Percentiles rank a stretch among this genome's conserved stretches.
Conservation (phyloP, 1,284 basidiomycete genomes). For the Papiliotrema laurentii region DNA sequence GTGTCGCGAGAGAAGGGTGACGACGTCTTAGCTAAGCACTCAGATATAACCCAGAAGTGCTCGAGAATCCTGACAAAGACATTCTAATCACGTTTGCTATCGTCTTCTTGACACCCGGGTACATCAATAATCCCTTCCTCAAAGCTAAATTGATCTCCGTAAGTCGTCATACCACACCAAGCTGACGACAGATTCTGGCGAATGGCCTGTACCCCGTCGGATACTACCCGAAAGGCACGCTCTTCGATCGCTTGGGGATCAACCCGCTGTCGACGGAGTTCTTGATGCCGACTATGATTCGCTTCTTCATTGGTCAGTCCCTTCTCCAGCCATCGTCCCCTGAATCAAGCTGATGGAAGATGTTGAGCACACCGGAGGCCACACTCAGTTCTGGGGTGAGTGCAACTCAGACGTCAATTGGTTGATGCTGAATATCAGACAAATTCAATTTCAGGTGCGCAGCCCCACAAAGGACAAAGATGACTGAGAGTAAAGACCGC, state of each 20-base stretch:
- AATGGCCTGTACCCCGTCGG: conserved; percentile 75
- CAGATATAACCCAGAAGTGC: conserved; percentile 73
- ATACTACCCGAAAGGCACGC: conserved; percentile 68
- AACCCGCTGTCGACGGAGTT: conserved; percentile 81
- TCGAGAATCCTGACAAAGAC: conserved; percentile 75
- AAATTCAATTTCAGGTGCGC: conserved; percentile 52
- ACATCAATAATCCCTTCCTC: conserved; percentile 97
- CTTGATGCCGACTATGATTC: conserved; percentile 85
- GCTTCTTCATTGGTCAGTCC: conserved; percentile 84
- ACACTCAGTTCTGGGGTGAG: conserved; percentile 92
- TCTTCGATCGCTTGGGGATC: conserved; percentile 76
- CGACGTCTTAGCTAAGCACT: too few species aligned
- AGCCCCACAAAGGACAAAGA: too few species aligned
- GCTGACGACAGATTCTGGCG: conserved; percentile 64
- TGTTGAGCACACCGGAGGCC: conserved; percentile 94
- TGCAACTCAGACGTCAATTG: conserved; percentile 24
- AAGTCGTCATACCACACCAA: conserved; percentile 19
- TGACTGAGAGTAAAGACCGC: too few species aligned
- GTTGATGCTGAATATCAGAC: conserved; percentile 15
- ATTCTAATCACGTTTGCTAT: conserved; percentile 87
- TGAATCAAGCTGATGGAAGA: conserved; percentile 53
- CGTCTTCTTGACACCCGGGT: conserved; percentile 91
- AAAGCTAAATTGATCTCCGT: conserved; percentile 97
- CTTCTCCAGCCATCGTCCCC: too few species aligned
- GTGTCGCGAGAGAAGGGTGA: too few species aligned